Conservation (phyloP, 495 filamentous ascomycete species). For the Penicillium chermesinum region DNA sequence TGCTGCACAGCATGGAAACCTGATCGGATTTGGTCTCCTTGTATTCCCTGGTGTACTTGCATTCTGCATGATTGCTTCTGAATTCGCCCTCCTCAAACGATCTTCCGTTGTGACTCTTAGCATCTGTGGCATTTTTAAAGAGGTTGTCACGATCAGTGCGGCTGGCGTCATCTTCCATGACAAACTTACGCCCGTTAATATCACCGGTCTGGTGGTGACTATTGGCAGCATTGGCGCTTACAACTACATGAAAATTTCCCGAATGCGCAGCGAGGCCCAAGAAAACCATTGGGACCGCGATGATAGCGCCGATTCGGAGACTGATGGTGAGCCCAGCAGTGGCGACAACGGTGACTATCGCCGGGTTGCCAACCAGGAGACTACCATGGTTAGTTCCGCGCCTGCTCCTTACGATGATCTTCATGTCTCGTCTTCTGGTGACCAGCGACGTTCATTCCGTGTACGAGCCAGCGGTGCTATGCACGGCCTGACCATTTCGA, state of each 20-base stretch:
- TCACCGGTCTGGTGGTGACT: constrained; percentile 82
- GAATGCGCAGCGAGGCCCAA: constrained; percentile 72
- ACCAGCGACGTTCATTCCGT: constrained; percentile 33
- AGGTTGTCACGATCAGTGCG: constrained; percentile 91
- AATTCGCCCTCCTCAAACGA: constrained; percentile 92
- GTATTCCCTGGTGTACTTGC: constrained; percentile 89
- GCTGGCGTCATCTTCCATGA: constrained; percentile 89
- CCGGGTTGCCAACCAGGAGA: constrained; percentile 23
- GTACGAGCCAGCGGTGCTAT: constrained; percentile 34
- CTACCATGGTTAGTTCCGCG: constrained; percentile 15
- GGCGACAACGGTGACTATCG: constrained; percentile 26
- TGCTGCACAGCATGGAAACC: constrained; percentile 57
- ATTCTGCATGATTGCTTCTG: constrained; percentile 93
- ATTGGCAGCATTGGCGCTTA: constrained; percentile 82
- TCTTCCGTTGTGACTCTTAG: constrained; percentile 93
- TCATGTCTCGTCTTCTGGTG: constrained; percentile 23
- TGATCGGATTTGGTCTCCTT: constrained; percentile 55
- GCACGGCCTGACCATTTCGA: constrained; percentile 30
- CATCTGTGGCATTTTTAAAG: constrained; percentile 98
- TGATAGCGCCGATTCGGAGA: constrained; percentile 28
- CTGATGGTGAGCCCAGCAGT: constrained; percentile 21
- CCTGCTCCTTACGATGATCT: constrained; percentile 25
- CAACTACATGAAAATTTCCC: constrained; percentile 89
- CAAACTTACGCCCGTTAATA: constrained; percentile 80
- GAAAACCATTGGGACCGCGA: constrained; percentile 26